phyloP scores from a whole-genome alignment of 164 flowering plant species.

The Taxillus chinensis region DNA sequence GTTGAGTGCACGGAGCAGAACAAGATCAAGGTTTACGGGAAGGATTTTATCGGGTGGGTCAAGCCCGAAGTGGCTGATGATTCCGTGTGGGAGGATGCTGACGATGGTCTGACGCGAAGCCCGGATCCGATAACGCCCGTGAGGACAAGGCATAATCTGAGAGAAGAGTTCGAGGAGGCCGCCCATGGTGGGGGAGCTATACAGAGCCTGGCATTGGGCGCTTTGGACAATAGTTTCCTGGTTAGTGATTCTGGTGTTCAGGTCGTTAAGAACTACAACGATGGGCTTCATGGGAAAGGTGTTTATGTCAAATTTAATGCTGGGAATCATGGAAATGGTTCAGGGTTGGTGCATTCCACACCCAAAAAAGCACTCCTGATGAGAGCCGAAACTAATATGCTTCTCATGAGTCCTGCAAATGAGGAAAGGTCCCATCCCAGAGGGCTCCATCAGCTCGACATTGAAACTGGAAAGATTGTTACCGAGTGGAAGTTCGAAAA shows the following conservation, averaged over 20 bases:
- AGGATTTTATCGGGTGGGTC: conserved; percentile 87
- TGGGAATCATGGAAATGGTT: conserved; percentile 18
- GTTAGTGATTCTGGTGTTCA: conserved; percentile 82
- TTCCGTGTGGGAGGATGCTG: conserved; percentile 89
- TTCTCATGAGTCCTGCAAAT: conserved; percentile 65
- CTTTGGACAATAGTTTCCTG: conserved; percentile 89
- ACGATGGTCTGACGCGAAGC: conserved; percentile 35
- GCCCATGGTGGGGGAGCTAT: conserved; percentile 69
- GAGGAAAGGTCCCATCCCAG: conserved; percentile 51
- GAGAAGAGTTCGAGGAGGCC: conserved; percentile 87
- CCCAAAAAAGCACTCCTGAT: conserved; percentile 77
- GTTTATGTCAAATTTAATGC: conserved; percentile 53
- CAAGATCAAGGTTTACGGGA: conserved; percentile 76
- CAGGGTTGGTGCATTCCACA: conserved; percentile 26
- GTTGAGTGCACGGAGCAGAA: conserved; percentile 57
- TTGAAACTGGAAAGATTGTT: conserved; percentile 86
- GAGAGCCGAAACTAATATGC: conserved; percentile 90
- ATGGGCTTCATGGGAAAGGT: conserved; percentile 95
- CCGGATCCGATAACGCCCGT: conserved; percentile 28
- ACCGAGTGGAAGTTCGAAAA: conserved; percentile 82
- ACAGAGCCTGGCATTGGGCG: conserved; percentile 93
- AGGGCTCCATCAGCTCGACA: conserved; percentile 82
- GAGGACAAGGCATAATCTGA: conserved; percentile 42
- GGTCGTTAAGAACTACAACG: conserved; percentile 83
- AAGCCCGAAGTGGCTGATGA: conserved; percentile 89